phyloP scores from a whole-genome alignment of 2,329 filamentous ascomycete genomes.

The Mariannaea sp. region DNA sequence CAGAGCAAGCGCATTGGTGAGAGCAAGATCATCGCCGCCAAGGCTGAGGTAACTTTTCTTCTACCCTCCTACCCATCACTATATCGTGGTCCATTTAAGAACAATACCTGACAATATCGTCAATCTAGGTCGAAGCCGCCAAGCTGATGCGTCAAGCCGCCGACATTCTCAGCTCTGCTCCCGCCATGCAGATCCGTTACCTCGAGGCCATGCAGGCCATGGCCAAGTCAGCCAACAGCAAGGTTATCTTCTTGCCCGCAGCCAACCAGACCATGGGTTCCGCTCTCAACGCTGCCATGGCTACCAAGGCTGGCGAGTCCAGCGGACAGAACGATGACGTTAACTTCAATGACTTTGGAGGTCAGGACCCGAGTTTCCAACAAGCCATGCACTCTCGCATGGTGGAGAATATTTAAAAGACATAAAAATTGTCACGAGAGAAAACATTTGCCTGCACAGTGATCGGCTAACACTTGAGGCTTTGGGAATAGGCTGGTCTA shows the following conservation, averaged over 20 bases:
- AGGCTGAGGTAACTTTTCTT: conserved; percentile 69
- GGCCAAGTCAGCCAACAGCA: conserved; percentile 90
- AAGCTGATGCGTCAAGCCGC: conserved; percentile 93
- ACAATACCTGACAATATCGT: neutral
- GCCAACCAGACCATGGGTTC: conserved; percentile 59
- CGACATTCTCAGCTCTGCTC: conserved; percentile 88
- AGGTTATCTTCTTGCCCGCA: conserved; percentile 82
- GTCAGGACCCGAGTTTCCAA: conserved; percentile 68
- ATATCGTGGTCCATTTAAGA: neutral
- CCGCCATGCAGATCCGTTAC: conserved; percentile 98
- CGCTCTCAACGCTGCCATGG: conserved; percentile 50
- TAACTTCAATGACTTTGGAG: conserved; percentile 56
- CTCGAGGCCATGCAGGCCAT: conserved; percentile 98
- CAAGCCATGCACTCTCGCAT: conserved; percentile 80
- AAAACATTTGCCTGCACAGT: conserved; percentile 24
- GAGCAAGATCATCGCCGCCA: conserved; percentile 96
- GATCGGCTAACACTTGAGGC: conserved; percentile 39
- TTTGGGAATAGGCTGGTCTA: conserved; percentile 44
- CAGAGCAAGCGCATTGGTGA: conserved; percentile 99
- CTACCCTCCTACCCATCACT: neutral
- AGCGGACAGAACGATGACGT: conserved; percentile 48
- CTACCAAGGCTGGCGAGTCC: conserved; percentile 54
- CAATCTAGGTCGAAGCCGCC: conserved; percentile 76
- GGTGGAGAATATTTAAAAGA: conserved; percentile 83
- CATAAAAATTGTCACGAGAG: conserved; percentile 21